Evolutionary conservation across 345 rosid genomes (phyloP).

Genomic region (Hypericum perforatum): DNA sequence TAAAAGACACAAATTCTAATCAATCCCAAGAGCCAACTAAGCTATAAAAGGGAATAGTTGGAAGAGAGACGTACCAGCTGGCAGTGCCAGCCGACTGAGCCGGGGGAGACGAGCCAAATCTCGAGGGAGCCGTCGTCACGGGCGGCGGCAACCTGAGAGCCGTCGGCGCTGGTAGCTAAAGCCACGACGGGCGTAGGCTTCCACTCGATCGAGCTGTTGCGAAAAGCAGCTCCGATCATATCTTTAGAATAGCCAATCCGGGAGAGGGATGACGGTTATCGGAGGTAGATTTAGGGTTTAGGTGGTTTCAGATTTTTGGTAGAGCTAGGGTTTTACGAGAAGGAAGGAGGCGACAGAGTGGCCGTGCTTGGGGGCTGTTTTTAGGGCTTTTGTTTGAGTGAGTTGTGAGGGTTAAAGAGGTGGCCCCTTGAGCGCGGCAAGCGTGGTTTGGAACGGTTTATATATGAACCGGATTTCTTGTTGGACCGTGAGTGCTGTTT

Average conservation of each 20-base stretch:
- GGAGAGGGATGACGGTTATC: too few species aligned
- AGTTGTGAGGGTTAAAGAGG: too few species aligned
- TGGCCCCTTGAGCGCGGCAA: too few species aligned
- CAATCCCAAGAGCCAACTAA: not conserved
- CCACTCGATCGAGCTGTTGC: constrained; percentile 75
- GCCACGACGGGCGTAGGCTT: constrained; percentile 83
- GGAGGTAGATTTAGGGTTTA: too few species aligned
- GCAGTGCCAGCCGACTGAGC: constrained; percentile 95
- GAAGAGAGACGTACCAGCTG: constrained; percentile 46
- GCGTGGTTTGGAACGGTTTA: too few species aligned
- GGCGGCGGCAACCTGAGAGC: constrained; percentile 71
- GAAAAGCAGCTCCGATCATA: constrained; percentile 44
- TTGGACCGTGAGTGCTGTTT: too few species aligned
- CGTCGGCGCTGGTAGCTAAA: constrained; percentile 68
- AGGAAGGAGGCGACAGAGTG: too few species aligned
- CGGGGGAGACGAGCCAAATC: constrained; percentile 95
- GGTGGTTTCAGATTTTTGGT: too few species aligned
- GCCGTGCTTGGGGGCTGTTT: too few species aligned
- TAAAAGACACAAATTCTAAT: constrained; percentile 12
- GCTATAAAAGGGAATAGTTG: constrained; percentile 4
- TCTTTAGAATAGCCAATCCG: not conserved
- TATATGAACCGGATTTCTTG: too few species aligned
- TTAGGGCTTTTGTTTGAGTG: too few species aligned
- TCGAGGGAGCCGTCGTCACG: constrained; percentile 92
- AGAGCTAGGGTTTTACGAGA: too few species aligned